phyloP scores from a whole-genome alignment of 2,329 filamentous ascomycete species.

The Aspergillus fructus region DNA sequence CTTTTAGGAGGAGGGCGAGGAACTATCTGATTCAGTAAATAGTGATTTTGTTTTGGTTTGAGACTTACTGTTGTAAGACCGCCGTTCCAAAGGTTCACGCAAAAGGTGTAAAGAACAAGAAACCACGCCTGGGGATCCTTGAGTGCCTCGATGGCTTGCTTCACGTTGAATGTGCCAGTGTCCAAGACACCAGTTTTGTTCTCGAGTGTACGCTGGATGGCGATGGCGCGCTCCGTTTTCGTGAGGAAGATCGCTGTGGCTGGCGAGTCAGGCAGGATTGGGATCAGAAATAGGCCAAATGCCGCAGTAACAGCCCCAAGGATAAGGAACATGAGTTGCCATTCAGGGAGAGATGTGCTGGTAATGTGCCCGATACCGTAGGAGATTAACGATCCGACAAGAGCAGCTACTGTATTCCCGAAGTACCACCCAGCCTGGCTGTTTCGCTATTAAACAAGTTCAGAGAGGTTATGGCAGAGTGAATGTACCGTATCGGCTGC shows the following conservation, averaged over 20 bases:
- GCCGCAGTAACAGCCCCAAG: constrained; percentile 30
- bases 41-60: no score
- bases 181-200: constrained; percentile 58
- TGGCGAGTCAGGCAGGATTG: constrained; percentile 27
- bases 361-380: no score
- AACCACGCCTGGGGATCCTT: constrained; percentile 35
- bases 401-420: constrained; percentile 22
- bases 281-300: constrained; percentile 18
- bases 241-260: constrained; percentile 44
- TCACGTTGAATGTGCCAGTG: constrained; percentile 42
- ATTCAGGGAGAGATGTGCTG: background rate
- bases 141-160: constrained; percentile 39
- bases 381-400: no score
- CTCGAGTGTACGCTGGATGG: constrained; percentile 51
- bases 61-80: constrained; percentile 29
- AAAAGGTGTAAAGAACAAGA: constrained; percentile 32
- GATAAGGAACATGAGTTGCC: constrained; percentile 33
- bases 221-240: constrained; percentile 45
- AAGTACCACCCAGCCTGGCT: constrained; percentile 35
- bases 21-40: constrained; percentile 14
- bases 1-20: constrained; percentile 33
- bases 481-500: constrained; percentile 26
- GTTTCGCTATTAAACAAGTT: no score
- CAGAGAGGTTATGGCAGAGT: no score
- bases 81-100: constrained; percentile 35